A percentile compares a stretch with the other conserved stretches of the same genome.
Conservation (phyloP, 2,329 filamentous ascomycete species). For the Pseudogymnoascus sp. region DNA sequence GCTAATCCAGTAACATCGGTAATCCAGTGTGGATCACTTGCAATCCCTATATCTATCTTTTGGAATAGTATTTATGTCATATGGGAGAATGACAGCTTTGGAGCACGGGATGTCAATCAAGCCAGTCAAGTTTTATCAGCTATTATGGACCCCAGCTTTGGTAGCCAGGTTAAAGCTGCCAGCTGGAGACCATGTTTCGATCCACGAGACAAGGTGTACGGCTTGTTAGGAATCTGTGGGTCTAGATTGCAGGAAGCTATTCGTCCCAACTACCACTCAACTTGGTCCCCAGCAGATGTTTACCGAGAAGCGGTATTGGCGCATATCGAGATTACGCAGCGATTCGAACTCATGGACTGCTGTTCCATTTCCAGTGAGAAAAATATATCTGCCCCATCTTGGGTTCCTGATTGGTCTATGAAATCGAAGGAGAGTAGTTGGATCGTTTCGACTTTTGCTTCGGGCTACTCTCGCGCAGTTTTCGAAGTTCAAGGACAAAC, state of each 20-base stretch:
- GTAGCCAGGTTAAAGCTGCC: neutral
- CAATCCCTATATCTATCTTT: neutral
- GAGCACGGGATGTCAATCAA: neutral
- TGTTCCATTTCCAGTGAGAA: neutral
- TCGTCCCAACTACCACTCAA: neutral
- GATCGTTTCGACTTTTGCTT: neutral
- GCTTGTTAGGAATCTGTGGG: neutral
- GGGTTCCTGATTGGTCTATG: neutral
- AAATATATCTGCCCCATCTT: neutral
- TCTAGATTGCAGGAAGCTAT: neutral
- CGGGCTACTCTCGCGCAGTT: neutral
- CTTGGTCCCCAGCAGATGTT: neutral
- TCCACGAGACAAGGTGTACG: neutral
- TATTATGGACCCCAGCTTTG: neutral
- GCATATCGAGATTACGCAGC: neutral
- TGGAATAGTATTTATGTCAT: neutral
- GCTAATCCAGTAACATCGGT: neutral
- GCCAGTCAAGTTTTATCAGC: neutral
- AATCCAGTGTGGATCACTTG: neutral
- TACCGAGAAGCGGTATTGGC: neutral
- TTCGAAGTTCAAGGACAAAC: neutral
- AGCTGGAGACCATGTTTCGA: neutral
- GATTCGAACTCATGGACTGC: neutral
- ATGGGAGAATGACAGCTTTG: neutral
- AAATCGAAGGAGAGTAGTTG: neutral